Base-by-base conservation (phyloP, 768 basidiomycete genomes). In the Rubroboletus satanas region DNA sequence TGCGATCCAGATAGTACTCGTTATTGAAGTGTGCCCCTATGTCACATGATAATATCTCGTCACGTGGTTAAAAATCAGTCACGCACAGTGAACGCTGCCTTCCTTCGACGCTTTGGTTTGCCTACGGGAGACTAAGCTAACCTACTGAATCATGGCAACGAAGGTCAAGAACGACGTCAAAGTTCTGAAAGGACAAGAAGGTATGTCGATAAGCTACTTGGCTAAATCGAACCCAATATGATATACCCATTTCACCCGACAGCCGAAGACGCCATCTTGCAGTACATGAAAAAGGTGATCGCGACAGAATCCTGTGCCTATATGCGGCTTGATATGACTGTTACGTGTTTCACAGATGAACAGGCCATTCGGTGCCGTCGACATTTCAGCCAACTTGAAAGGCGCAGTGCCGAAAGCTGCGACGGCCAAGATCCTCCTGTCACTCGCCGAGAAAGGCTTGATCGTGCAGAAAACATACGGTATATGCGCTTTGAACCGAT, bases 321-420 rank as follows among this genome's bases (percentile, higher is more conserved):
- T 57, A 67, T 51, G 52, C 54, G 39, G 26, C 15, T 11, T 29
- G 15, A 46, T 44, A 33, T 29, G 12, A 26, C 28, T 0, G 1
- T 21, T 32, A 17, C 10, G 28, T n/a, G 45, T 39, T 21, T 36
- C 43, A 35, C 63, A 93, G 90, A 90, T 93, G 83, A 96, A 96
- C 71, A 81, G 93, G n/a, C 93, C 93, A 7, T 95, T 87, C 64
- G 93, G 93, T 8, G 92, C 91, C 56, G 93, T 94, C 35, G 93
- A 97, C 67, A 85, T 96, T 6, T 81, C 89, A 15, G 90, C 93
- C 10, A 97, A 97, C 71, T 74, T 97, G 31, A 95, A 95, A 71
- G 90, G 90, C 48, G 86, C 87, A 10, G 85, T 96, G 5, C 84
- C 90, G 7, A 97, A 97, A 67, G 73, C 90, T 2, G 77, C 85